Base-by-base conservation (phyloP, 805 yeast species). In the Debaryomyces castellii region DNA sequence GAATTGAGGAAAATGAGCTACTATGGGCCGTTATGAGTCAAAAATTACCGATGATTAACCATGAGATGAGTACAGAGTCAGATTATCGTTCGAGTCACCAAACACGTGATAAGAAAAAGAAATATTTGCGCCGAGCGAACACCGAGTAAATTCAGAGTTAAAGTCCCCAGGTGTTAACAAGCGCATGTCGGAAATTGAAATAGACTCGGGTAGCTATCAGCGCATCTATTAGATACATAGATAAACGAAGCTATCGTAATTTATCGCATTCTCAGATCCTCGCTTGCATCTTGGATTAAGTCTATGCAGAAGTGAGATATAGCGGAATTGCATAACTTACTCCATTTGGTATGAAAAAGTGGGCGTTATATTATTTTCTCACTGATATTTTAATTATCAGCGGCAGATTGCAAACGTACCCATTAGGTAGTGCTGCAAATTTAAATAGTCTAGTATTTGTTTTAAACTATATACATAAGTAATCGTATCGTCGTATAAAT, bases 401-500 rank as follows among this genome's bases (percentile, higher is more conserved):
- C n/a, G n/a, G n/a, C n/a, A n/a, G n/a, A n/a, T n/a, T n/a, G n/a
- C n/a, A n/a, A n/a, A n/a, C n/a, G n/a, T n/a, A n/a, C n/a, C n/a
- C n/a, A n/a, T n/a, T n/a, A n/a, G n/a, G n/a, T n/a, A n/a, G n/a
- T n/a, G n/a, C n/a, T n/a, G n/a, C n/a, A n/a, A n/a, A n/a, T n/a
- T n/a, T n/a, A n/a, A n/a, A n/a, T n/a, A n/a, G n/a, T n/a, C n/a
- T n/a, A n/a, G n/a, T 23, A 23, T 28, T 28, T 28, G 16, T 28
- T 12, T 28, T 12, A 3, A 28, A 28, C n/a, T 28, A 14, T 7
- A 9, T 30, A 30, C 6, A 14, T 30, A 30, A 16, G 4, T 30
- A 30, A 14, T 30, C 34, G 34, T 30, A 30, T 30, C 34, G 34
- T 30, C 34, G 34, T 30, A 30, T 30, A 30, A 30, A 30, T 30